Base-by-base conservation (phyloP, 169 alveolate genomes). In the Babesia ovis region DNA sequence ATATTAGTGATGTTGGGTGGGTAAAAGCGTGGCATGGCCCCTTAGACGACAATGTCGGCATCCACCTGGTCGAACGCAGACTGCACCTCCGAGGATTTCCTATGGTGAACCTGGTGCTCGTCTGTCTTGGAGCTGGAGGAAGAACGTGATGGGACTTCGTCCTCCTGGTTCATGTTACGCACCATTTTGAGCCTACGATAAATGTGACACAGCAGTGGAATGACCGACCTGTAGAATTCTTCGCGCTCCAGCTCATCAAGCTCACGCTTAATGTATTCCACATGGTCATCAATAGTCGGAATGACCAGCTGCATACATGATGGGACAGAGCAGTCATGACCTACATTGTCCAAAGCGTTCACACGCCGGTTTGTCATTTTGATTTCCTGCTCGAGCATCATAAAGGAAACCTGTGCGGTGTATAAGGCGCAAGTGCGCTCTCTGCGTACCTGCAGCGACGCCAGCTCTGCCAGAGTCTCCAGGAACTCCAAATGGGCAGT, bases 291-390 rank as follows among this genome's bases (percentile, higher is more conserved):
- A 41, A 96, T 86, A 57, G 95, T 82, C 23, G 99, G 99, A 67
- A 97, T 91, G 37, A 96, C 98, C 56, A 96, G 95, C 89, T 81
- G 74, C 51, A 50, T 18, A 1, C 31, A 2, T 3, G 25, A n/a
- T 43, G 53, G 12, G 18, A 25, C 29, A 5, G 1, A 14, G n/a
- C 1, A 14, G 29, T 9, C 1, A 14, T 22, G 14, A 29, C 84
- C 32, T 67, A 81, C 94, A 72, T 95, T 95, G 81, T 97, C 98
- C 34, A 97, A 90, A 48, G 98, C 99, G 87, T 97, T 96, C 23
- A 95, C 98, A 83, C 99, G 94, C 83, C 99, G 80, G 87, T 95
- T 95, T 31, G 99, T 96, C 90, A 95, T 95, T 84, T 95, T 95
- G 51, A 97, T 96, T 42, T 95, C 97, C 89, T 97, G 97, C 81